These are phyloP conservation scores for Trametes sp. DNA, from an alignment of 1,284 basidiomycete species.

Conservation along the genomic window DNA sequence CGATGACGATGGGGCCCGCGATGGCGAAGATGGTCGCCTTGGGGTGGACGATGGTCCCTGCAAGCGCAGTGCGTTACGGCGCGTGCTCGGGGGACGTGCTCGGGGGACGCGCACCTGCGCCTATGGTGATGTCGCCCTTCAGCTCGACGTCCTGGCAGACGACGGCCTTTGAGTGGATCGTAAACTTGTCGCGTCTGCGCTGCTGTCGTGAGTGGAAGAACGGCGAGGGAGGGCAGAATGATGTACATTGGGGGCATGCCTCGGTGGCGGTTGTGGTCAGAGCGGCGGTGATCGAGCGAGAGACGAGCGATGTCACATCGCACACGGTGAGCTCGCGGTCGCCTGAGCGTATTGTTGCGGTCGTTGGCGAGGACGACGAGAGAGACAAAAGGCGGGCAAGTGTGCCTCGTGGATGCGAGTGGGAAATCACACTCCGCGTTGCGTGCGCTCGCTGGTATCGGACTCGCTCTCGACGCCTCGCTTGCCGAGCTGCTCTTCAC, in stretches of 20 bases:
- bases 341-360: not conserved
- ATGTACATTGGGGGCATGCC: constrained; percentile 35
- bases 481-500: constrained; percentile 1
- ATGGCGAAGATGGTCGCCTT: constrained; percentile 91
- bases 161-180: constrained; percentile 62
- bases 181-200: constrained; percentile 44
- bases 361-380: constrained; percentile 5
- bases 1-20: constrained; percentile 88
- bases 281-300: not conserved
- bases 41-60: constrained; percentile 91
- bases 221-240: not conserved
- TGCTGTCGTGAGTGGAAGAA: not conserved
- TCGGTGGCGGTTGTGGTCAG: not conserved
- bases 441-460: not conserved
- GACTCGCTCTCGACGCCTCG: not conserved
- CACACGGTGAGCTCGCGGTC: not conserved
- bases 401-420: constrained; percentile 20
- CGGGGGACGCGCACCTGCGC: constrained; percentile 60
- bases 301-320: not conserved
- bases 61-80: not conserved
- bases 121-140: constrained; percentile 91
- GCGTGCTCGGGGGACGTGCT: not conserved
- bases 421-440: constrained; percentile 5
- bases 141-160: constrained; percentile 90
- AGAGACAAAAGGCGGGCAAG: not conserved